Base-by-base conservation (phyloP, 2,329 filamentous ascomycete species). In the Hypoxylon sp. region DNA sequence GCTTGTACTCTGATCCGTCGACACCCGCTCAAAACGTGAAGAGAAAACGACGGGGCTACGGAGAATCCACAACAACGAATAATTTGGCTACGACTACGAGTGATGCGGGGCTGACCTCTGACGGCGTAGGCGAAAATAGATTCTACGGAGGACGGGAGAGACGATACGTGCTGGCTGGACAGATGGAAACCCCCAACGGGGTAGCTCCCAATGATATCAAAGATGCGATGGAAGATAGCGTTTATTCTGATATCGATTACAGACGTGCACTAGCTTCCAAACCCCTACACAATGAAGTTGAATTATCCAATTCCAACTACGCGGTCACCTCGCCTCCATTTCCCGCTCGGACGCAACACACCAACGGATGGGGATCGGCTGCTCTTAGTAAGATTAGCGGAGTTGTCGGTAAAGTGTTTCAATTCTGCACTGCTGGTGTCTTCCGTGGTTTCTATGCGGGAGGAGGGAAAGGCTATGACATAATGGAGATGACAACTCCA, bases 361-460 rank as follows among this genome's bases (percentile, higher is more conserved):
- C 73, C 0, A 78, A 79, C 13, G 81, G 84, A 38, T 91, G 89
- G 90, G 85, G 86, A 30, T 82, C 82, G 17, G 79, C 87, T 52
- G 86, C 91, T 4, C 81, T 93, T 32, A 86, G 82, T 43, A 84
- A 91, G 0, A 84, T 93, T 6, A 89, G 89, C 1, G 88, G 85
- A 28, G 87, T 92, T 2, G 88, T 92, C 1, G 92, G 93, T 17
- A 95, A 91, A 75, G 89, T 97, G 0, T 94, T 93, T 87, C 88
- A 94, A 72, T 96, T 97, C 74, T 97, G 94, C 82, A 92, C 84
- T 77, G 82, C 83, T 0, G 88, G 86, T 7, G 88, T 91, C 0
- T 97, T 98, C 75, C 86, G 87, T 60, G 94, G 94, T 0, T 98
- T 98, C 78, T 90, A 94, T 68, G 93, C 94, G 11, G 95, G 94